Base-by-base conservation (phyloP, 2,329 filamentous ascomycete species). In the Chrysosporium keratinophilum region DNA sequence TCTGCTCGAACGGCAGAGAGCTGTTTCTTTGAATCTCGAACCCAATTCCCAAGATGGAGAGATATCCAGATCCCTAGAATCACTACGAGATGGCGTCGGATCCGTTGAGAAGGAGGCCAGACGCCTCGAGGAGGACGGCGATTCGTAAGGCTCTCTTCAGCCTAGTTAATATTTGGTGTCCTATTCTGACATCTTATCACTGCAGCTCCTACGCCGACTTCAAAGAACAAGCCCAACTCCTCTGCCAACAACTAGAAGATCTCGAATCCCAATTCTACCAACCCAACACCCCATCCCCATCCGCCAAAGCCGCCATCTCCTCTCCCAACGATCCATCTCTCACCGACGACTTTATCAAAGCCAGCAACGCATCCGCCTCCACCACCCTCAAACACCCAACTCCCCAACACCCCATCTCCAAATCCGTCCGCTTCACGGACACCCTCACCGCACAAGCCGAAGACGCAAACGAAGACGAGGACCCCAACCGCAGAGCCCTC, bases 381-480 rank as follows among this genome's bases (percentile, higher is more conserved):
- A 67, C 74, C 65, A 58, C 70, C 65, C 60, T 68, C 49, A 67
- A 69, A 65, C 72, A 61, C 64, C 78, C 61, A 4, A 62, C 71
- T 43, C 69, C 71, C 43, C 71, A 73, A 57, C 70, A 71, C 52
- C 69, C 70, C 12, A 57, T 67, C 14, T 71, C 81, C 51, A 91
- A 93, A 70, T 84, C 84, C n/a, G 89, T 95, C 44, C 86, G 89
- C 56, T 95, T 95, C 78, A 84, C 81, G 66, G 85, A 94, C 69
- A 64, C 67, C 49, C 64, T 67, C 48, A 66, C 68, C 34, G 64
- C 69, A 47, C 65, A 66, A 6, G 67, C 71, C 28, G 69, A 74
- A 6, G 76, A 57, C 10, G 51, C 55, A 44, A 67, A 74, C 23
- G 69, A 74, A 6, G 76, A 58, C 5, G 51, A 57, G 39, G 67